A percentile compares a stretch with the other conserved stretches of the same genome.
These are phyloP conservation scores for Mucuna pruriens DNA, from an alignment of 306 rosid species.

Conservation along the genomic window DNA sequence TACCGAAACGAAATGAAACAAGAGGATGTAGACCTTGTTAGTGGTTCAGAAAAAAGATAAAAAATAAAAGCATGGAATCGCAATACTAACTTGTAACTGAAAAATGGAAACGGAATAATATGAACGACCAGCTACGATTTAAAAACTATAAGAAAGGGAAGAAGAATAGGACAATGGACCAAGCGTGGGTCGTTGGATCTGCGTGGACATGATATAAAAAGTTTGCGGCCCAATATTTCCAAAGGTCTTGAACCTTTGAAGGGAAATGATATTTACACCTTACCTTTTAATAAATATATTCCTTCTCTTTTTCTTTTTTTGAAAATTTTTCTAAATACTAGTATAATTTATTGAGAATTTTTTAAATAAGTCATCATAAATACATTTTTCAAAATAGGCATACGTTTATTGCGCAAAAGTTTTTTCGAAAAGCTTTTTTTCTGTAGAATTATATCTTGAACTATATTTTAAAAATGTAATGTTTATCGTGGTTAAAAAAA, in stretches of 20 bases:
- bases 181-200: not conserved
- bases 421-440: too few species aligned
- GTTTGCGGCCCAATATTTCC: not conserved
- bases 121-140: not conserved
- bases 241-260: not conserved
- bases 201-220: not conserved
- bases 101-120: conserved; percentile 24
- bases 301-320: too few species aligned
- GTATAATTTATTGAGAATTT: too few species aligned
- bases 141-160: not conserved
- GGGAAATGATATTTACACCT: too few species aligned
- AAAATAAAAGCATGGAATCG: conserved; percentile 8
- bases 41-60: conserved; percentile 27
- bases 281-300: too few species aligned
- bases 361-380: too few species aligned
- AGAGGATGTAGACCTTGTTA: conserved; percentile 37
- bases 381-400: too few species aligned
- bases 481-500: too few species aligned
- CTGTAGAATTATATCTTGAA: too few species aligned
- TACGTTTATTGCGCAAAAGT: too few species aligned
- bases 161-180: not conserved
- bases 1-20: conserved; percentile 2
- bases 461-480: too few species aligned
- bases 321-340: too few species aligned
- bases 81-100: not conserved